Base-by-base conservation (phyloP, 108 stramenopile species). In the Fistulifera pelliculosa region DNA sequence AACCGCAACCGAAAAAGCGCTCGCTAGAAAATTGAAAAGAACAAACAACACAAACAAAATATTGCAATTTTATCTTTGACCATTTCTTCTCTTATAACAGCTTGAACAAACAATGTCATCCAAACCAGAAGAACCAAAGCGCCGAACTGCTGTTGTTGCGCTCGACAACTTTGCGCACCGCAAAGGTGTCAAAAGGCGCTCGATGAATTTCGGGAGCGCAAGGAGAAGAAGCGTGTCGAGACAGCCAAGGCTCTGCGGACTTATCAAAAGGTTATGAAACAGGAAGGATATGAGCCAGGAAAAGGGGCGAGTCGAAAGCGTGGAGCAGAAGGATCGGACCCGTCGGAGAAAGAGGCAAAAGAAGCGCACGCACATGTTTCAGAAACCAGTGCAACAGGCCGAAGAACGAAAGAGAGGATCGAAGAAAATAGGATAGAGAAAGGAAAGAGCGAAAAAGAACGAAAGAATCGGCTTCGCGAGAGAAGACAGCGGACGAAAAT, bases 201-300 rank as follows among this genome's bases (percentile, higher is more conserved):
- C 5, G 64, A 68, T 50, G 73, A 80, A 56, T 87, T 69, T 56
- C 75, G 71, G 40, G 66, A 74, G 47, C 60, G 82, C 25, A 76
- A 82, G 61, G 64, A 80, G 44, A 48, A 48, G 11, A 83, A 83
- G 44, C 79, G 72, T 16, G 49, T 55, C 26, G 65, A 70, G 43
- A 84, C 79, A 31, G 77, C 87, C n/a, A 56, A 65, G 44, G 62
- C 73, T 15, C 56, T 88, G 5, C 60, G 80, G 17, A 61, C 62
- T 27, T 88, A 88, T 49, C 59, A 68, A n/a, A 77, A 68, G 47
- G 73, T 65, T 14, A 84, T 84, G 80, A 84, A 84, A 54, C 19
- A 55, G 14, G 83, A 77, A 61, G 87, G 87, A 13, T 78, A 61
- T 56, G 80, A 80, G 16, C 80, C 78, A 11, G 87, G 80, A 14